These are phyloP conservation scores for Solanum stenotomum DNA, from an alignment of 257 asterid species.

Conservation along the genomic window DNA sequence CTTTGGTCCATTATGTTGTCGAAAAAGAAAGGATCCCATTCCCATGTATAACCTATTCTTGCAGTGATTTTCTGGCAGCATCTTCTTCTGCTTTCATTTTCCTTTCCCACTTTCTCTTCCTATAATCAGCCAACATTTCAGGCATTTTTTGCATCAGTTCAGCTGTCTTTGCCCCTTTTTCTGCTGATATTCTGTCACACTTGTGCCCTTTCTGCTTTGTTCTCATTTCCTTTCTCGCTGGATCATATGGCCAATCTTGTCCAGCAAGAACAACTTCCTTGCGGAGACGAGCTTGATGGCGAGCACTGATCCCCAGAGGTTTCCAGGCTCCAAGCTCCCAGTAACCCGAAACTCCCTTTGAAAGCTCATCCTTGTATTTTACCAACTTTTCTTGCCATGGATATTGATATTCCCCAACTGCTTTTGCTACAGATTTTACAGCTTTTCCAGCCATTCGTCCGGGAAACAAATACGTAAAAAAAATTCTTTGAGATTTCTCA, in stretches of 20 bases:
- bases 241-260: slow-evolving; percentile 80
- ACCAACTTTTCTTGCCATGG: slow-evolving; percentile 66
- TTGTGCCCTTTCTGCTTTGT: slow-evolving; percentile 77
- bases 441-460: neutral
- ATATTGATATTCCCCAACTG: neutral
- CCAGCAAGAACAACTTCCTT: slow-evolving; percentile 89
- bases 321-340: slow-evolving; percentile 99
- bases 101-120: slow-evolving; percentile 81
- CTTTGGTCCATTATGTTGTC: neutral
- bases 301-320: slow-evolving; percentile 74
- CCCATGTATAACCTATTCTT: slow-evolving; percentile 27
- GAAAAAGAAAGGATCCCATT: neutral
- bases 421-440: neutral
- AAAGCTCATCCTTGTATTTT: slow-evolving; percentile 67
- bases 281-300: slow-evolving; percentile 65
- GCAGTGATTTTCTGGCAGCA: slow-evolving; percentile 61
- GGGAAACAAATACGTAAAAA: neutral
- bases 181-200: slow-evolving; percentile 79
- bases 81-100: slow-evolving; percentile 92
- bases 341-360: slow-evolving; percentile 96
- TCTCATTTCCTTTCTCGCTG: slow-evolving; percentile 83
- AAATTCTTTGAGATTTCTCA: neutral
- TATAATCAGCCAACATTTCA: slow-evolving; percentile 59
- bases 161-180: slow-evolving; percentile 68
- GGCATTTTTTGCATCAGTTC: slow-evolving; percentile 61